Conservation (phyloP, 495 filamentous ascomycete species). For the Hypoxylon trugodes region DNA sequence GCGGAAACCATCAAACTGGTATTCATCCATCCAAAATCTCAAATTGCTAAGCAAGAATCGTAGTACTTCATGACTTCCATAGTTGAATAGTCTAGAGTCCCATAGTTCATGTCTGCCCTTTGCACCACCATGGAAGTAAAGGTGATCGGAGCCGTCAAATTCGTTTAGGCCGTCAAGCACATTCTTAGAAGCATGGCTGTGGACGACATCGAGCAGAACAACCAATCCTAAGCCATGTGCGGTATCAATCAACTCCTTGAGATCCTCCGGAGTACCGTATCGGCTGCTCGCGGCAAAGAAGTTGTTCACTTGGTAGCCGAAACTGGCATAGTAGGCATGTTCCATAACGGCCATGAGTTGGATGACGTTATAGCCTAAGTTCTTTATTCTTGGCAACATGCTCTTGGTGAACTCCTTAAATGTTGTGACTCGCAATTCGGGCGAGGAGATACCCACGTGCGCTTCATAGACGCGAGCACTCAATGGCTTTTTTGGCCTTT, state of each 20-base stretch:
- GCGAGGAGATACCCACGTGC: constrained; percentile 95
- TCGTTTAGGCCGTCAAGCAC: constrained; percentile 91
- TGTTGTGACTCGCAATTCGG: constrained; percentile 84
- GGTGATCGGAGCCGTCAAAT: constrained; percentile 93
- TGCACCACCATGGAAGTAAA: constrained; percentile 89
- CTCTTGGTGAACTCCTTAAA: constrained; percentile 97
- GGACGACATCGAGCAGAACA: constrained; percentile 95
- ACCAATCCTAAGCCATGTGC: constrained; percentile 90
- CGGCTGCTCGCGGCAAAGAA: constrained; percentile 98
- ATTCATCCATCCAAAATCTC: constrained; percentile 99
- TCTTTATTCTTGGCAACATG: constrained; percentile 89
- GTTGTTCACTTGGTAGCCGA: constrained; percentile 97
- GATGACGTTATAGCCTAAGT: constrained; percentile 95
- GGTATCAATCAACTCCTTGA: constrained; percentile 96
- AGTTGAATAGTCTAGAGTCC: constrained; percentile 98
- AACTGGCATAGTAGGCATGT: constrained; percentile 98
- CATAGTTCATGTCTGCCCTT: constrained; percentile 90
- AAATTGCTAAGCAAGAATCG: constrained; percentile 94
- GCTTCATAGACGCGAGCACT: constrained; percentile 95
- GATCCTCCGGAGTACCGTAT: constrained; percentile 91
- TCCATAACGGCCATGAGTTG: constrained; percentile 99
- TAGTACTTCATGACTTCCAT: constrained; percentile 91
- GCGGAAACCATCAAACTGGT: constrained; percentile 93
- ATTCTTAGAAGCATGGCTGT: constrained; percentile 98
- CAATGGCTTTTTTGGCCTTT: constrained; percentile 81